phyloP scores from a whole-genome alignment of 805 yeast genomes.

The Vanderwaltozyma verrucispora region DNA sequence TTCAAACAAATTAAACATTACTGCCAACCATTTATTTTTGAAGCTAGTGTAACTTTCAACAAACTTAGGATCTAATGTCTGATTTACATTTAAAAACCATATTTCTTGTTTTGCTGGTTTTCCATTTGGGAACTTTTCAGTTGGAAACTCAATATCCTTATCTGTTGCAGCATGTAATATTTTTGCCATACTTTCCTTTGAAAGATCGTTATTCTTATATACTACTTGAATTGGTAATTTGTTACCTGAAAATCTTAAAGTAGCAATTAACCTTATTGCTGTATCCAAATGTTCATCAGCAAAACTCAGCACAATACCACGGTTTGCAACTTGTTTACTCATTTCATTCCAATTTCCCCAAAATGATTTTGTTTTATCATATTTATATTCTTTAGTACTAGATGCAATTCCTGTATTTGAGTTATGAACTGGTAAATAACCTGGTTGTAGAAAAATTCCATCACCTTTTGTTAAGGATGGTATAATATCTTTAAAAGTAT shows the following conservation, averaged over 20 bases:
- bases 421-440: constrained; percentile 6
- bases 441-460: constrained; percentile 5
- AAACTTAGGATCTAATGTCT: constrained; percentile 12
- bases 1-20: constrained; percentile 38
- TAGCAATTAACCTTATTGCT: constrained; percentile 30
- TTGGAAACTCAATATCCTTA: constrained; percentile 1
- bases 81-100: constrained; percentile 32
- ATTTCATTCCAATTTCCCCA: constrained; percentile 13
- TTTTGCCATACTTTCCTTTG: constrained; percentile 19
- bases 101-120: constrained; percentile 24
- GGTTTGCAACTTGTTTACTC: constrained; percentile 7
- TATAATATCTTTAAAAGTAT: constrained; percentile 8
- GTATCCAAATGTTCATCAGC: constrained; percentile 24
- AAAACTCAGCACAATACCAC: constrained; percentile 16
- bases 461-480: constrained; percentile 9
- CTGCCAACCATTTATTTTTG: constrained; percentile 37
- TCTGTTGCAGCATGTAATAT: constrained; percentile 28
- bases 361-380: constrained; percentile 7
- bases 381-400: constrained; percentile 1
- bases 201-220: constrained; percentile 31
- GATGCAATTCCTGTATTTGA: neutral
- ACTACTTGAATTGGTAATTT: constrained; percentile 34
- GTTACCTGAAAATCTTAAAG: constrained; percentile 30
- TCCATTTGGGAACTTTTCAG: neutral
- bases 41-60: constrained; percentile 17